Percentiles rank a stretch among this genome's conserved stretches.
These are phyloP conservation scores for Tetracentron sinense DNA, from an alignment of 164 flowering plant species.

Conservation along the genomic window DNA sequence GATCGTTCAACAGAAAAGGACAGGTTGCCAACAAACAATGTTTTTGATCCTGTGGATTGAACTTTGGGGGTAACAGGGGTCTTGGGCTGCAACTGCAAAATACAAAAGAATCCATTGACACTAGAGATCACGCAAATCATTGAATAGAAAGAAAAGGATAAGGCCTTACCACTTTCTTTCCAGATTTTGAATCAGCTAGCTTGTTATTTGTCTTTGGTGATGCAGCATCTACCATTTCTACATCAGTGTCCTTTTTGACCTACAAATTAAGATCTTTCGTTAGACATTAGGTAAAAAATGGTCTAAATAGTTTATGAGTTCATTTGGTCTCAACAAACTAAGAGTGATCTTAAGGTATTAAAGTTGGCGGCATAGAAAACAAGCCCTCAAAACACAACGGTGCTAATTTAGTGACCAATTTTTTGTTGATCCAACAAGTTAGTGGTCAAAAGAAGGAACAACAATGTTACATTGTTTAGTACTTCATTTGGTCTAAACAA, in stretches of 20 bases:
- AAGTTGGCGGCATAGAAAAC: not conserved
- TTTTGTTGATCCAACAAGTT: not conserved
- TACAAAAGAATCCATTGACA: not conserved
- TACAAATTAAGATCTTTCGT: not conserved
- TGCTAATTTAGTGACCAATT: not conserved
- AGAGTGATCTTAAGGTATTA: not conserved
- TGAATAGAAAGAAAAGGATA: not conserved
- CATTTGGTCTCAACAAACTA: not conserved
- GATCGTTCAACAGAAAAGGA: slow-evolving; percentile 41
- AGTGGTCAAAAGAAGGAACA: no score
- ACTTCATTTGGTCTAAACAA: no score
- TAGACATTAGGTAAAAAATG: not conserved
- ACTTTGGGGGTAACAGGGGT: slow-evolving; percentile 56
- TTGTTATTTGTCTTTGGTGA: slow-evolving; percentile 22
- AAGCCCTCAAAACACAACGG: not conserved
- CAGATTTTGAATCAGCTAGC: slow-evolving; percentile 18
- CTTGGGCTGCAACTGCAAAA: slow-evolving; percentile 50
- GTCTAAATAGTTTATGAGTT: no score
- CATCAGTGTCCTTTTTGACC: slow-evolving; percentile 42
- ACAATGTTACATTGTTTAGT: no score
- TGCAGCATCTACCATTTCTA: slow-evolving; percentile 66
- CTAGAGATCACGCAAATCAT: not conserved
- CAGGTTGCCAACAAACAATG: slow-evolving; percentile 75
- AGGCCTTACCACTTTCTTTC: slow-evolving; percentile 34
- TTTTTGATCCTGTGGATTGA: slow-evolving; percentile 45